A percentile compares a stretch with the other conserved stretches of the same genome.
These are phyloP conservation scores for Clavariopsis aquatica DNA, from an alignment of 495 filamentous ascomycete species.

Conservation along the genomic window DNA sequence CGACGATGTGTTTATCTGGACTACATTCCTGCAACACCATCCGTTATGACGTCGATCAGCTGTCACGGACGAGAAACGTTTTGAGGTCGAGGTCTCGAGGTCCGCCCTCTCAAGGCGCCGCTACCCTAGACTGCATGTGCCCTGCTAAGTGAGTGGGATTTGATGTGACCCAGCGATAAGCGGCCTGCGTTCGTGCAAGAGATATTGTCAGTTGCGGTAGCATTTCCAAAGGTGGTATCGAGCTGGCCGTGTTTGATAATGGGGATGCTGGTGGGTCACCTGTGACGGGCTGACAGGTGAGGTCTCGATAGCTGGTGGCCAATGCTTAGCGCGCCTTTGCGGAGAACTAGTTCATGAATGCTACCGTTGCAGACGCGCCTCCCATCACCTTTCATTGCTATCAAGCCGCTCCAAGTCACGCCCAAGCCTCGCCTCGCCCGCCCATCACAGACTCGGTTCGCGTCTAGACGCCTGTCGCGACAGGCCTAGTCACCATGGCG, in stretches of 20 bases:
- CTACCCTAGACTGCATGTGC: slow-evolving; percentile 4
- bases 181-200: background rate
- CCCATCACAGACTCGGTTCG: slow-evolving; percentile 18
- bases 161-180: slow-evolving; percentile 23
- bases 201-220: slow-evolving; percentile 14
- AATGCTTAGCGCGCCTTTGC: slow-evolving; percentile 14
- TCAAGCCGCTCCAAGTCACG: slow-evolving; percentile 30
- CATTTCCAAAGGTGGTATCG: slow-evolving; percentile 28
- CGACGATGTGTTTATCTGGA: slow-evolving; percentile 23
- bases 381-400: slow-evolving; percentile 24
- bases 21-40: background rate
- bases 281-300: slow-evolving; percentile 5
- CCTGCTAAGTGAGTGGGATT: slow-evolving; percentile 6
- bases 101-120: slow-evolving; percentile 15
- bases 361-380: slow-evolving; percentile 24
- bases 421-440: slow-evolving; percentile 25
- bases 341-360: slow-evolving; percentile 19
- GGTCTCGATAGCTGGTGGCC: slow-evolving; percentile 24
- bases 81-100: slow-evolving; percentile 3
- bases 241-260: slow-evolving; percentile 9
- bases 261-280: slow-evolving; percentile 18
- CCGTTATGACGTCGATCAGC: slow-evolving; percentile 7
- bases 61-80: slow-evolving; percentile 18
- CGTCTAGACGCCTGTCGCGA: slow-evolving; percentile 19
- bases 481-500: slow-evolving; percentile 27